Conservation (phyloP, 108 stramenopile species). For the Fragilaria radians region DNA sequence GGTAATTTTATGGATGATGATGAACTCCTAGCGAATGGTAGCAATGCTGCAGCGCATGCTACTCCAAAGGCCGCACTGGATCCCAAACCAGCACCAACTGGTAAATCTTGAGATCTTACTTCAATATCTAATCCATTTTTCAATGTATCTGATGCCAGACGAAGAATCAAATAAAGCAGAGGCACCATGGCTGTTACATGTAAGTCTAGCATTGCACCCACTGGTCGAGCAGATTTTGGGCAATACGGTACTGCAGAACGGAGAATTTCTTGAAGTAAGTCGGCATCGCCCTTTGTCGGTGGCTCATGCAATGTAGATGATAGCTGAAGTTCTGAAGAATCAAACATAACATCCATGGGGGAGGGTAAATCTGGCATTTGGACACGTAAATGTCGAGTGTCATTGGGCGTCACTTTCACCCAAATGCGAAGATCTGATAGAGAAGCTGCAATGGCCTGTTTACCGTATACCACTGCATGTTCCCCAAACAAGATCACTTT, state of each 20-base stretch:
- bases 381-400: constrained; percentile 1
- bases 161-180: constrained; percentile 1
- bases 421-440: constrained; percentile 39
- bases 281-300: constrained; percentile 10
- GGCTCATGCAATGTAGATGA: constrained; percentile 3
- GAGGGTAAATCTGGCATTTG: constrained; percentile 13
- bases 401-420: constrained; percentile 6
- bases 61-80: constrained; percentile 29
- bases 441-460: constrained; percentile 45
- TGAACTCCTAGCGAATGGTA: constrained; percentile 5
- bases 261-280: constrained; percentile 1
- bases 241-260: no score
- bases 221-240: background rate
- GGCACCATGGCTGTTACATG: background rate
- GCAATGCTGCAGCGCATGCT: constrained; percentile 29
- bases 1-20: background rate
- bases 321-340: background rate
- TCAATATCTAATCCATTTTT: constrained; percentile 5
- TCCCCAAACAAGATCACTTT: constrained; percentile 66
- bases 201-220: background rate
- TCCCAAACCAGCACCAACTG: constrained; percentile 20
- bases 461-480: constrained; percentile 51
- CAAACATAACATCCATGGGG: constrained; percentile 1
- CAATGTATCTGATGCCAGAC: constrained; percentile 1
- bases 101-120: constrained; percentile 17